Evolutionary conservation across 805 yeast species (phyloP).

Genomic region (Osmozyma mogii): DNA sequence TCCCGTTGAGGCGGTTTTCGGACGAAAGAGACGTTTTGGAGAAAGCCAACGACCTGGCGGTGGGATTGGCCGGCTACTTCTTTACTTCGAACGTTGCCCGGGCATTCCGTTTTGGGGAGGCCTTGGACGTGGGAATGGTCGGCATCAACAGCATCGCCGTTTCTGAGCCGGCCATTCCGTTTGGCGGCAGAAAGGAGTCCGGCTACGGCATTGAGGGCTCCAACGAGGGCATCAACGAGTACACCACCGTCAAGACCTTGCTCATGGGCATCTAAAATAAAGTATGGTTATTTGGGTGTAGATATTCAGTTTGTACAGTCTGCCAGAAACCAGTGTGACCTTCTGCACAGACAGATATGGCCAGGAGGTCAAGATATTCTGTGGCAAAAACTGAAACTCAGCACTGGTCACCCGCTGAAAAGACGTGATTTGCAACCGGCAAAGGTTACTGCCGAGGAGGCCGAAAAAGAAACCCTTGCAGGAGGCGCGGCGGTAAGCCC

Average conservation of each 20-base stretch:
- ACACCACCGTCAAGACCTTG: conserved; percentile 55
- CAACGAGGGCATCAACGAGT: conserved; percentile 67
- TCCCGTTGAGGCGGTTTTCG: conserved; percentile 57
- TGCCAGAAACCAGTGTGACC: too few relatives aligned
- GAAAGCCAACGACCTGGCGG: conserved; percentile 58
- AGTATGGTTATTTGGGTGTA: too few relatives aligned
- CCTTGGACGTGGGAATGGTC: conserved; percentile 70
- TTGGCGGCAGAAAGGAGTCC: conserved; percentile 72
- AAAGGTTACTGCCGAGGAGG: too few relatives aligned
- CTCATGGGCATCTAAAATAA: conserved; percentile 45
- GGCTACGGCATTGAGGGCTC: conserved; percentile 83
- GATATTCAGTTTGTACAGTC: too few relatives aligned
- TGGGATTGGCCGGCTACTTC: conserved; percentile 75
- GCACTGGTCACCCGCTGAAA: too few relatives aligned
- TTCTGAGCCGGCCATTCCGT: conserved; percentile 60
- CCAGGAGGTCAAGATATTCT: too few relatives aligned
- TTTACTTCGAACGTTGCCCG: conserved; percentile 49
- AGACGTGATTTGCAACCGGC: too few relatives aligned
- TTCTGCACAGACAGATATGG: too few relatives aligned
- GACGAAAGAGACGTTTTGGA: conserved; percentile 57
- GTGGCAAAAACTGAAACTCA: too few relatives aligned
- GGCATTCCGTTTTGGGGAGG: conserved; percentile 56
- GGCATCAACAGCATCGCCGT: conserved; percentile 73
- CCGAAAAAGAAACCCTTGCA: too few relatives aligned
- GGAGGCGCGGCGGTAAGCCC: too few relatives aligned